These are phyloP conservation scores for Apiotrichum gracile DNA, from an alignment of 1,284 basidiomycete genomes.

Conservation along the genomic window DNA sequence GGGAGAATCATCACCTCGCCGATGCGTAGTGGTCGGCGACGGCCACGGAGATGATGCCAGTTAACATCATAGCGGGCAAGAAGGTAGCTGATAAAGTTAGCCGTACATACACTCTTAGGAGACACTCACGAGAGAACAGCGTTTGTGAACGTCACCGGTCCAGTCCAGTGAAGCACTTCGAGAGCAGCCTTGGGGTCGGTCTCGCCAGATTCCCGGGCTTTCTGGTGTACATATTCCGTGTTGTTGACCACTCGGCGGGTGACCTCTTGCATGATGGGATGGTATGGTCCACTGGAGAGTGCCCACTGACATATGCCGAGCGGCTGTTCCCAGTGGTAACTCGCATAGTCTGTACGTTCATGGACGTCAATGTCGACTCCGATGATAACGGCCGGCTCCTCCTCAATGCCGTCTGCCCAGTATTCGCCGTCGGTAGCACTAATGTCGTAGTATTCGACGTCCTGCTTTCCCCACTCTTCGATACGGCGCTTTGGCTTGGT, in stretches of 20 bases:
- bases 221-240: constrained; percentile 14
- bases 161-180: constrained; percentile 45
- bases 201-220: not conserved
- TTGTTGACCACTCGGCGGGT: constrained; percentile 40
- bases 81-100: constrained; percentile 33
- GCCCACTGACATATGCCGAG: constrained; percentile 48
- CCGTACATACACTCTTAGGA: not conserved
- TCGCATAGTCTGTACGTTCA: constrained; percentile 23
- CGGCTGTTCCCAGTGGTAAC: constrained; percentile 33
- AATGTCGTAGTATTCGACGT: constrained; percentile 28
- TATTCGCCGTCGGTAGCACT: constrained; percentile 25
- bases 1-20: constrained; percentile 47
- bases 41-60: constrained; percentile 42
- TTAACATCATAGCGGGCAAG: constrained; percentile 40
- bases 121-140: constrained; percentile 36
- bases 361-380: constrained; percentile 47
- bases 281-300: constrained; percentile 37
- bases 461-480: constrained; percentile 34
- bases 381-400: constrained; percentile 40
- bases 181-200: constrained; percentile 17
- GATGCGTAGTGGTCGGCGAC: constrained; percentile 41
- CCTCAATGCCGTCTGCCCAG: constrained; percentile 19
- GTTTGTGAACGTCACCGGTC: constrained; percentile 39
- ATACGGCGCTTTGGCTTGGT: constrained; percentile 34
- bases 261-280: constrained; percentile 46